phyloP scores from a whole-genome alignment of 257 asterid genomes.

The Salvia rosmarinus region DNA sequence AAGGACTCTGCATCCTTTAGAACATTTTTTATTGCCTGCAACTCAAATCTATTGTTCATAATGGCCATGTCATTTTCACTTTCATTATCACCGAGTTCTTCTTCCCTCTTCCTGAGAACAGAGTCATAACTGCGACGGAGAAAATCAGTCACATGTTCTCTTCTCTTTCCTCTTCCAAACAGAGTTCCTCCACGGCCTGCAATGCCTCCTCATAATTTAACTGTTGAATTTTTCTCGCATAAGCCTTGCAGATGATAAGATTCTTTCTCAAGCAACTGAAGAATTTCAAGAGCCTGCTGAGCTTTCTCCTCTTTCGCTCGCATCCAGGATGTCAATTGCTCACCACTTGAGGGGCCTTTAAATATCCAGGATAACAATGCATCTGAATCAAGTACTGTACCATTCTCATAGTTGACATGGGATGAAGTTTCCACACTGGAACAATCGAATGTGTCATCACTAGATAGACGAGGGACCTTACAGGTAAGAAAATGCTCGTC shows the following conservation, averaged over 20 bases:
- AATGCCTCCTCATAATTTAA: constrained; percentile 82
- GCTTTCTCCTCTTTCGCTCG: constrained; percentile 69
- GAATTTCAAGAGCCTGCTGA: constrained; percentile 70
- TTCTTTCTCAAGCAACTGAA: constrained; percentile 84
- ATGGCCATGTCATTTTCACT: constrained; percentile 43
- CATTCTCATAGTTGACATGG: constrained; percentile 47
- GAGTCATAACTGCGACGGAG: constrained; percentile 66
- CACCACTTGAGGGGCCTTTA: constrained; percentile 71
- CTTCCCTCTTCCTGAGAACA: constrained; percentile 69
- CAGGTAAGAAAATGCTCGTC: constrained; percentile 70
- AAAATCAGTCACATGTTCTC: constrained; percentile 62
- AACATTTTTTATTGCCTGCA: constrained; percentile 84
- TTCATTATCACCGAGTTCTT: constrained; percentile 70
- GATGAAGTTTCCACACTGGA: constrained; percentile 42
- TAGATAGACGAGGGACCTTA: constrained; percentile 41
- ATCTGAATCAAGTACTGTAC: constrained; percentile 64
- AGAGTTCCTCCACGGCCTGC: constrained; percentile 83
- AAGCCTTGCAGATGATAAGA: constrained; percentile 73
- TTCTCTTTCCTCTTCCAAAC: constrained; percentile 85
- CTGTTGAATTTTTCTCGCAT: constrained; percentile 84
- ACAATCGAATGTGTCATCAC: constrained; percentile 42
- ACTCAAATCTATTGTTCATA: constrained; percentile 67
- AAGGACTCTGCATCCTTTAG: constrained; percentile 85
- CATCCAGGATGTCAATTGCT: constrained; percentile 70
- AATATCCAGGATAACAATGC: constrained; percentile 89